Base-by-base conservation (phyloP, 805 yeast species). In the Saitoella complicata region DNA sequence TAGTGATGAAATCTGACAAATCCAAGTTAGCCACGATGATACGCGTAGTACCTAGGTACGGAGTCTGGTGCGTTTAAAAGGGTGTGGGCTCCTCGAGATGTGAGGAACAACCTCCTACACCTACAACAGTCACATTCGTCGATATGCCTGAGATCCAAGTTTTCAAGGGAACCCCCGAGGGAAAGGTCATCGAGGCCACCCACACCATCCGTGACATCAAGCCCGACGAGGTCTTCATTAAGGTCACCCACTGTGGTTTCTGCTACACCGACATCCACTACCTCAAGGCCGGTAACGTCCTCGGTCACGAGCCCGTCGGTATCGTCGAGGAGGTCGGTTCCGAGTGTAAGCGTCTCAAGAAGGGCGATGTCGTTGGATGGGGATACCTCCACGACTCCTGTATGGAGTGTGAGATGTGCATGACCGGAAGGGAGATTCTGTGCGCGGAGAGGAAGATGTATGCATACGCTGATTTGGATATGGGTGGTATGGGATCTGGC, bases 401-500 rank as follows among this genome's bases (percentile, higher is more conserved):
- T 32, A 40, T 39, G 5, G 10, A 32, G 21, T 42, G 44, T 30
- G 34, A 37, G 33, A 8, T 9, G 7, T 42, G 44, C 12, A 13
- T 42, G 30, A 7, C 33, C 6, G 41, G 41, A 11, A 29, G 38
- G 41, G 37, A 34, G 37, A 34, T n/a, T 11, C 3, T n/a, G 11
- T 34, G 37, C 4, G n/a, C 11, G 11, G 11, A 34, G 37, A 10
- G 37, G 11, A 11, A 10, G n/a, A 34, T 34, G 37, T 34, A 34
- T 34, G 37, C 11, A 11, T 40, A 46, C 4, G 21, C 21, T 11
- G 40, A 42, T 29, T 6, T 32, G 31, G 44, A 42, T 35, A 12
- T 12, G 31, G 44, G 44, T 30, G 29, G 40, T n/a, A 36, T 42
- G 7, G 42, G 37, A 9, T 29, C 40, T 40, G 75, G 72, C 58